Conservation (phyloP, 345 rosid genomes). For the Camelina neglecta region DNA sequence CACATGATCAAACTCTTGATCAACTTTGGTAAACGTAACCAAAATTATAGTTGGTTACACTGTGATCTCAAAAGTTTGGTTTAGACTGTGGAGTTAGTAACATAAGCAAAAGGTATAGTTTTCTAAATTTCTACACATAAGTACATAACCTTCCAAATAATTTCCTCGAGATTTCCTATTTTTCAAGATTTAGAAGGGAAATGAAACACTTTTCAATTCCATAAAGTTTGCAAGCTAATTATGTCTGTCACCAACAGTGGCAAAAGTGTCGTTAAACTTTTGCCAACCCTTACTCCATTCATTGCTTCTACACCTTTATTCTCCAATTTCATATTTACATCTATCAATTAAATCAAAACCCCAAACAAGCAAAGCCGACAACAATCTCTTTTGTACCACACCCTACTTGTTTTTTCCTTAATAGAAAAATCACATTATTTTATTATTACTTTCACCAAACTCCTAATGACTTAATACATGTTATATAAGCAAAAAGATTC, state of each 20-base stretch:
- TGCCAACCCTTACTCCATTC: constrained; percentile 42
- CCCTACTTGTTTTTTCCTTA: constrained; percentile 23
- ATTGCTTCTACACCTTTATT: constrained; percentile 37
- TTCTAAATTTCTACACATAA: neutral
- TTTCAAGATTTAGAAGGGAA: neutral
- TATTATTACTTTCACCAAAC: constrained; percentile 29
- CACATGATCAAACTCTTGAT: constrained; percentile 8
- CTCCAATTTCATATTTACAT: constrained; percentile 15
- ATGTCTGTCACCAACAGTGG: constrained; percentile 38
- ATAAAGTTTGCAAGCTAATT: constrained; percentile 40
- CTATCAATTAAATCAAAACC: constrained; percentile 18
- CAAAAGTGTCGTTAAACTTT: constrained; percentile 40
- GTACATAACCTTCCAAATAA: neutral
- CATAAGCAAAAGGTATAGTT: neutral
- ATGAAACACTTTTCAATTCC: constrained; percentile 18
- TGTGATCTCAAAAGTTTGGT: neutral
- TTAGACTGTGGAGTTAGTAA: neutral
- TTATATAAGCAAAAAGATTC: constrained; percentile 38
- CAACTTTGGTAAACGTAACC: neutral
- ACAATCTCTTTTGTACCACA: constrained; percentile 43
- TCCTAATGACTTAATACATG: constrained; percentile 23
- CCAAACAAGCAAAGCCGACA: constrained; percentile 48
- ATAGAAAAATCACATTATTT: constrained; percentile 19
- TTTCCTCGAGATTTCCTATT: neutral
- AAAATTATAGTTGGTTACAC: neutral